Percentiles rank a stretch among this genome's conserved stretches.
Conservation (phyloP, 352 stramenopile genomes). For the Phytopythium aichiense region DNA sequence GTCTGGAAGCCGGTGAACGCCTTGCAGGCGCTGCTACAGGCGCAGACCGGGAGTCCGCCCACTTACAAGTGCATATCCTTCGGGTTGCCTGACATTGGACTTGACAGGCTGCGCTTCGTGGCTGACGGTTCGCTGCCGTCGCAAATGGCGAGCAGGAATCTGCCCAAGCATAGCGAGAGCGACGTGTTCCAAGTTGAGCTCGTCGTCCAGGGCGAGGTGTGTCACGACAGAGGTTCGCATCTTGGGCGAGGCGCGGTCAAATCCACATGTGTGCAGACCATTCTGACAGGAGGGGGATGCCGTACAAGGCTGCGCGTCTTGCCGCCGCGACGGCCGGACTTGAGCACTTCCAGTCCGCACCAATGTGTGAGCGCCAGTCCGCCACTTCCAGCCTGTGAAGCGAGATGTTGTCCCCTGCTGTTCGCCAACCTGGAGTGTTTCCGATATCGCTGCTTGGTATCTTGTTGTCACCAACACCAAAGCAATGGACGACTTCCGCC, state of each 20-base stretch:
- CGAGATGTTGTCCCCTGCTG: not conserved
- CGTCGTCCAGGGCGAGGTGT: constrained; percentile 58
- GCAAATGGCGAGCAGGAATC: constrained; percentile 28
- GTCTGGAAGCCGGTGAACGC: constrained; percentile 54
- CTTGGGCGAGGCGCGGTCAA: not conserved
- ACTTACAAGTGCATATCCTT: constrained; percentile 46
- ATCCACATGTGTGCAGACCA: constrained; percentile 15
- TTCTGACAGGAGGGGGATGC: constrained; percentile 43
- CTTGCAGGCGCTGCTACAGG: constrained; percentile 66
- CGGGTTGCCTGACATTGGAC: not conserved
- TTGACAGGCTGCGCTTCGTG: not conserved
- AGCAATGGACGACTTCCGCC: not conserved
- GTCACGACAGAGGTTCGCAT: not conserved
- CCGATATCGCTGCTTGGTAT: not conserved
- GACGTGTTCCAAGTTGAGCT: constrained; percentile 42
- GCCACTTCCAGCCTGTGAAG: not conserved
- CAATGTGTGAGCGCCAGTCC: not conserved
- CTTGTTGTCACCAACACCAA: not conserved
- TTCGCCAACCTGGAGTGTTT: not conserved
- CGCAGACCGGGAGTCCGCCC: constrained; percentile 55
- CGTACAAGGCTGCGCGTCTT: constrained; percentile 56
- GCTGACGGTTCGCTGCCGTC: not conserved
- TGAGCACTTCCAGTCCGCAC: constrained; percentile 26
- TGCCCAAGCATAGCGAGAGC: constrained; percentile 42
- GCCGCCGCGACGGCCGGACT: constrained; percentile 53